phyloP scores from a whole-genome alignment of 1,284 basidiomycete species.

The Apiotrichum domesticum region DNA sequence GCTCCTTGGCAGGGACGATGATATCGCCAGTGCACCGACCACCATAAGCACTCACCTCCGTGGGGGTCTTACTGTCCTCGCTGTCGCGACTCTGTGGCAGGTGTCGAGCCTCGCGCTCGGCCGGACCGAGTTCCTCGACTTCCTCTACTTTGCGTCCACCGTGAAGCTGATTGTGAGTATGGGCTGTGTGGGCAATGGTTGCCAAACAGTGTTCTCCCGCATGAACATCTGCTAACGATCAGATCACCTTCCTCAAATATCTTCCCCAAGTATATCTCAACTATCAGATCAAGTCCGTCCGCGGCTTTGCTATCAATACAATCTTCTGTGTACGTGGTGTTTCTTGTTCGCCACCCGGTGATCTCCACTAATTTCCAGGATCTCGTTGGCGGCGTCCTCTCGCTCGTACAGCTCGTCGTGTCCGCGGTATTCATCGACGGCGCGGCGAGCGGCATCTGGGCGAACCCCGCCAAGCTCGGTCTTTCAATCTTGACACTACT shows the following conservation, averaged over 20 bases:
- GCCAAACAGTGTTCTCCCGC: no score
- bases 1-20: neutral
- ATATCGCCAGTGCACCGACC: conserved; percentile 11
- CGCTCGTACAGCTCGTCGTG: conserved; percentile 43
- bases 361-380: conserved; percentile 24
- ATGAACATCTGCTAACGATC: neutral
- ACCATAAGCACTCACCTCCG: conserved; percentile 23
- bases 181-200: neutral
- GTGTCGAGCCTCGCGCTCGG: conserved; percentile 23
- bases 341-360: neutral
- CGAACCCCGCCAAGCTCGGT: conserved; percentile 45
- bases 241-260: conserved; percentile 42
- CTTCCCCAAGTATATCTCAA: conserved; percentile 45
- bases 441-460: conserved; percentile 40
- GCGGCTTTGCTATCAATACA: conserved; percentile 39
- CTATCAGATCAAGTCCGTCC: conserved; percentile 31
- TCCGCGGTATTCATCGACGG: conserved; percentile 36
- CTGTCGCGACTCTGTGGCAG: conserved; percentile 19
- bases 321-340: conserved; percentile 33
- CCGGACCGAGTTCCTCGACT: conserved; percentile 37
- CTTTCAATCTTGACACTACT: conserved; percentile 30
- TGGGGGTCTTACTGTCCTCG: conserved; percentile 24
- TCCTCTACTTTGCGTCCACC: conserved; percentile 38
- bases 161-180: conserved; percentile 33
- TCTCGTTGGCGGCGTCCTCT: conserved; percentile 39